Percentiles rank a stretch among this genome's conserved stretches.
Conservation (phyloP, 306 rosid genomes). For the Cercis canadensis region DNA sequence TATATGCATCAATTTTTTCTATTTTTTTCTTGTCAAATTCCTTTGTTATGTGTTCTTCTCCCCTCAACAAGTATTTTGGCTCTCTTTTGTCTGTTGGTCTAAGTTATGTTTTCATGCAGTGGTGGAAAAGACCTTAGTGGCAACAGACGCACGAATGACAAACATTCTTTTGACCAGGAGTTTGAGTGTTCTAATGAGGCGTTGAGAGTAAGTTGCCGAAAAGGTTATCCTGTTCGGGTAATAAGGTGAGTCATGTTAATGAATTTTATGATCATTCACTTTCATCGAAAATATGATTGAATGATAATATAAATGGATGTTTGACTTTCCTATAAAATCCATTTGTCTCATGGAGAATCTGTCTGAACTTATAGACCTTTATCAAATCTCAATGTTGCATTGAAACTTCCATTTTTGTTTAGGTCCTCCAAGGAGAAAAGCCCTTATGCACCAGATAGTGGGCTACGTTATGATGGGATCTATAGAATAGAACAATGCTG, state of each 20-base stretch:
- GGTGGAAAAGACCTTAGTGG: conserved; percentile 86
- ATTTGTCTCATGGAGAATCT: not conserved
- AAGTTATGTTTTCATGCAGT: conserved; percentile 41
- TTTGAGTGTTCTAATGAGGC: conserved; percentile 73
- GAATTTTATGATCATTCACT: not conserved
- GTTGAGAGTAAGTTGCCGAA: conserved; percentile 61
- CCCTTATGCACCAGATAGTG: conserved; percentile 79
- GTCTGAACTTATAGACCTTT: too few relatives aligned
- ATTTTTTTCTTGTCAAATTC: not conserved
- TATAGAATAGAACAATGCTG: conserved; percentile 90
- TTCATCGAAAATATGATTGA: not conserved
- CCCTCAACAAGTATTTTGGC: not conserved
- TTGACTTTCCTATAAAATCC: not conserved
- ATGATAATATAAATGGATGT: not conserved
- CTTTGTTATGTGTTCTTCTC: not conserved
- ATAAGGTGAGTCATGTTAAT: conserved; percentile 56
- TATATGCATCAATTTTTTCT: not conserved
- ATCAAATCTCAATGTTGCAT: too few relatives aligned
- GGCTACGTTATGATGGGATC: conserved; percentile 80
- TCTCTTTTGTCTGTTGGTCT: not conserved
- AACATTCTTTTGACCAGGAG: conserved; percentile 73
- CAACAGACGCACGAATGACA: conserved; percentile 63
- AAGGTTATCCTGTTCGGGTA: conserved; percentile 86
- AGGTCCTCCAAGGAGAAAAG: conserved; percentile 87
- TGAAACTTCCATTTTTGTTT: not conserved